phyloP scores from a whole-genome alignment of 2,329 filamentous ascomycete genomes.

The Penicillium sclerotigenum region DNA sequence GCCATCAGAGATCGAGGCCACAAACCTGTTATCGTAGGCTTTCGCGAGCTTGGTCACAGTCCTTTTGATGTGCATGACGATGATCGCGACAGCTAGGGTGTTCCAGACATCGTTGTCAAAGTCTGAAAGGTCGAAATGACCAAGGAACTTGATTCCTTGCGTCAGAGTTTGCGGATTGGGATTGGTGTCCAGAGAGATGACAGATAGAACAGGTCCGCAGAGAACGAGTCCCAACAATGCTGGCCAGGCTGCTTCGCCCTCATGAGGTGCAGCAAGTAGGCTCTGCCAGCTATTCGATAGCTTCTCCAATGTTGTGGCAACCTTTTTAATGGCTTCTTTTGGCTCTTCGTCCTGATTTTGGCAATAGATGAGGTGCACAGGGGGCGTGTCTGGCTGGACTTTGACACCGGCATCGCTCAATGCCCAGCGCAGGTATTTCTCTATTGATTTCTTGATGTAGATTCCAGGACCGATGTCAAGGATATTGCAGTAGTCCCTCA shows the following conservation, averaged over 20 bases:
- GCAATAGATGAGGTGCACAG: constrained; percentile 47
- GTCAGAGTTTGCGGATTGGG: constrained; percentile 20
- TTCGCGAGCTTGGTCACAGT: constrained; percentile 47
- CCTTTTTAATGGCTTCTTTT: constrained; percentile 39
- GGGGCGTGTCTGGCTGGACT: constrained; percentile 33
- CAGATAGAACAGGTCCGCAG: constrained; percentile 51
- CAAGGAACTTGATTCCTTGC: constrained; percentile 31
- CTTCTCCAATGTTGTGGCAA: constrained; percentile 43
- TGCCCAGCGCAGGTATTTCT: constrained; percentile 54
- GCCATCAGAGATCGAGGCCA: background rate
- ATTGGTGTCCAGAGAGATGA: constrained; percentile 51
- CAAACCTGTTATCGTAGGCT: constrained; percentile 20
- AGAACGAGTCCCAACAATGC: constrained; percentile 56
- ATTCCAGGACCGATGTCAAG: constrained; percentile 34
- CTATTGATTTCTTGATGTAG: constrained; percentile 42
- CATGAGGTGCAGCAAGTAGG: constrained; percentile 18
- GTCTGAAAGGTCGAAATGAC: constrained; percentile 54
- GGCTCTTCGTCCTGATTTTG: constrained; percentile 41
- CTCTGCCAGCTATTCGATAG: constrained; percentile 45
- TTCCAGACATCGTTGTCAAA: constrained; percentile 60
- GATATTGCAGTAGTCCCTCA: constrained; percentile 48
- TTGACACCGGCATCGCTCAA: constrained; percentile 49
- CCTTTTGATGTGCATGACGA: constrained; percentile 53
- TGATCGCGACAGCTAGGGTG: constrained; percentile 55
- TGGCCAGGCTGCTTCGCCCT: constrained; percentile 34